Percentiles rank a stretch among this genome's conserved stretches.
Evolutionary conservation across 331 rosid genomes (phyloP).

Genomic region (Cydonia oblonga): DNA sequence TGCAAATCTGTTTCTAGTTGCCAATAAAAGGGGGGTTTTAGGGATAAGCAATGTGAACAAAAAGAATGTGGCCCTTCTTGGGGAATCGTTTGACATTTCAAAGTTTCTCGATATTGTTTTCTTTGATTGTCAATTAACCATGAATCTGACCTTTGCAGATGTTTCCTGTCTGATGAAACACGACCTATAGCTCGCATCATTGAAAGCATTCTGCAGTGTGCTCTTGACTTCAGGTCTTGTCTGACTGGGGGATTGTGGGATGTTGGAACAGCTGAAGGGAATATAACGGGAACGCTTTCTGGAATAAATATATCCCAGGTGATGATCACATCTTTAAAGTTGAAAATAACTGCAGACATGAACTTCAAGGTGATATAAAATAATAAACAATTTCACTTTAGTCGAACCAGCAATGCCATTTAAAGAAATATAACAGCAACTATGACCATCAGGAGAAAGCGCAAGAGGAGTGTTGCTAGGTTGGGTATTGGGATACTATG

Average conservation of each 20-base stretch:
- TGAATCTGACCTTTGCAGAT: constrained; percentile 36
- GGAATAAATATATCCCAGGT: constrained; percentile 75
- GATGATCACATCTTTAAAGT: constrained; percentile 4
- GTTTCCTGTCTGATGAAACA: constrained; percentile 82
- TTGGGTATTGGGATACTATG: neutral
- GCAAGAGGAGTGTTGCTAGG: neutral
- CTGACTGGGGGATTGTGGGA: constrained; percentile 47
- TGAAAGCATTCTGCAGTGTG: constrained; percentile 82
- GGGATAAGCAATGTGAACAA: neutral
- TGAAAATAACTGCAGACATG: neutral
- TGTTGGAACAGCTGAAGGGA: constrained; percentile 26
- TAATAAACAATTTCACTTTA: neutral
- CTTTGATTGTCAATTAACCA: constrained; percentile 2
- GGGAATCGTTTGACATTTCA: neutral
- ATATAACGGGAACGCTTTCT: constrained; percentile 28
- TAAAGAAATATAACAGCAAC: neutral
- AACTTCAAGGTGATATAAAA: neutral
- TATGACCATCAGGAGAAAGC: neutral
- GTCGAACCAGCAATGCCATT: neutral
- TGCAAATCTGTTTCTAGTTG: neutral
- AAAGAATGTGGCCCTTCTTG: neutral
- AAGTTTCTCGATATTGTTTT: neutral
- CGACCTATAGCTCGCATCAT: constrained; percentile 55
- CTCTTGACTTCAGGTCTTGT: constrained; percentile 77
- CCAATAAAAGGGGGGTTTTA: neutral